Conservation (phyloP, 768 basidiomycete species). For the Mycena rosella region DNA sequence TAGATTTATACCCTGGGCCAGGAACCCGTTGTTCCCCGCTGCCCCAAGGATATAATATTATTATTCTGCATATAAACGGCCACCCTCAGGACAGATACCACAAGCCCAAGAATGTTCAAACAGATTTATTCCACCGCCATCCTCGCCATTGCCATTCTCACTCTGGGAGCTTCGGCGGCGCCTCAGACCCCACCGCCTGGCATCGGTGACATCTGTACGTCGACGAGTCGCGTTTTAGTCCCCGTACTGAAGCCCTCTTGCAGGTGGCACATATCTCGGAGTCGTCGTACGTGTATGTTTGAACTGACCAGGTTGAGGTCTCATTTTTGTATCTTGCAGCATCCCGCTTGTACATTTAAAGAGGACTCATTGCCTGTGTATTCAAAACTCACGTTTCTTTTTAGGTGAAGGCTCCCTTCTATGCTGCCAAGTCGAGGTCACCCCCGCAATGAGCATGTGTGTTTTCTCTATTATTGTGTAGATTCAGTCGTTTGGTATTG, state of each 20-base stretch:
- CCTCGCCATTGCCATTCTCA: conserved; percentile 10
- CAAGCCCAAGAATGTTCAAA: conserved; percentile 13
- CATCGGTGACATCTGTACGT: conserved; percentile 15
- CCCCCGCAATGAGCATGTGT: conserved; percentile 10
- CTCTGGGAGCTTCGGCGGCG: conserved; percentile 1
- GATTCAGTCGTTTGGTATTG: neutral
- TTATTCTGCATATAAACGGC: conserved; percentile 6
- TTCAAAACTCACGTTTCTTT: too few relatives aligned
- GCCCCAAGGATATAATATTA: conserved; percentile 2
- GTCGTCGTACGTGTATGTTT: conserved; percentile 3
- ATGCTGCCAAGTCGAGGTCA: conserved; percentile 19
- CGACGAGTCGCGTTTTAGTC: neutral
- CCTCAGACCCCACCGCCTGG: conserved; percentile 19
- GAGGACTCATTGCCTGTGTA: neutral
- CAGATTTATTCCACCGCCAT: conserved; percentile 11
- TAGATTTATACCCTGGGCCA: neutral
- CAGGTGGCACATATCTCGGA: conserved; percentile 21
- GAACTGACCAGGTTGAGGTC: neutral
- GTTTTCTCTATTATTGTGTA: neutral
- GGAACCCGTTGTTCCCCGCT: conserved; percentile 9
- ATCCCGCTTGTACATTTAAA: conserved; percentile 8
- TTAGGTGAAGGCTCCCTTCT: conserved; percentile 10
- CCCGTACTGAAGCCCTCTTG: neutral
- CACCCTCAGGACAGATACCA: neutral
- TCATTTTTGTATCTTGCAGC: neutral